Evolutionary conservation across 192 early-diverging fungal genomes (phyloP).

Genomic region (Gonapodya sp.): DNA sequence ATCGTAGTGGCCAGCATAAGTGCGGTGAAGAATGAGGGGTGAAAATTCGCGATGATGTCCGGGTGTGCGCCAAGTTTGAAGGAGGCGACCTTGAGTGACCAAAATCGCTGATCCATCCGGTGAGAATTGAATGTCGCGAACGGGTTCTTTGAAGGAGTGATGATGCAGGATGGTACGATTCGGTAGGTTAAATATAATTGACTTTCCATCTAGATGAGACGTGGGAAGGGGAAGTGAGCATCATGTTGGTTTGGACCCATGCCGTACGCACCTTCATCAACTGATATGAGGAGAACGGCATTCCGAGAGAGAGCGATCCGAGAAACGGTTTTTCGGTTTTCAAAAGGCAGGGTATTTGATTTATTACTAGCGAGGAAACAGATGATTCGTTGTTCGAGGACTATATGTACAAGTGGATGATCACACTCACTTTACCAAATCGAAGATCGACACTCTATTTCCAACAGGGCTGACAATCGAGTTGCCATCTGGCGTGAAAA

Average conservation of each 20-base stretch:
- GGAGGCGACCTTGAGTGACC: conserved; percentile 69
- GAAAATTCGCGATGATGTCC: conserved; percentile 84
- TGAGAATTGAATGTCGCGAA: conserved; percentile 79
- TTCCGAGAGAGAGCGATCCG: conserved; percentile 84
- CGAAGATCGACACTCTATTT: conserved; percentile 90
- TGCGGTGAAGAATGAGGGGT: conserved; percentile 77
- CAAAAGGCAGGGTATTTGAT: conserved; percentile 83
- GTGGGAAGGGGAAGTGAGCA: too few species aligned
- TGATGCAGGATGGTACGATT: conserved; percentile 77
- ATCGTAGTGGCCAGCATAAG: conserved; percentile 76
- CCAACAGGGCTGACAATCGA: conserved; percentile 90
- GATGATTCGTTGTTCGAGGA: background rate
- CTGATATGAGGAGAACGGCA: conserved; percentile 73
- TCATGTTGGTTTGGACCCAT: background rate
- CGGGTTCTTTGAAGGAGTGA: conserved; percentile 76
- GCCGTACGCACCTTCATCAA: conserved; percentile 67
- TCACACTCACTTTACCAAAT: conserved; percentile 74
- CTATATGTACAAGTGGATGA: background rate
- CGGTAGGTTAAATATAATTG: conserved; percentile 75
- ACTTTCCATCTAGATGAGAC: conserved; percentile 58
- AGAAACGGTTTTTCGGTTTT: conserved; percentile 84
- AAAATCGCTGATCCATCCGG: conserved; percentile 85
- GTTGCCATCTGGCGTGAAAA: conserved; percentile 93
- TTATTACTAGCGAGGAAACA: conserved; percentile 62
- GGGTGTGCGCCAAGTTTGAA: conserved; percentile 90